These are phyloP conservation scores for Metarhizium brunneum DNA, from an alignment of 2,329 filamentous ascomycete species.

Conservation along the genomic window DNA sequence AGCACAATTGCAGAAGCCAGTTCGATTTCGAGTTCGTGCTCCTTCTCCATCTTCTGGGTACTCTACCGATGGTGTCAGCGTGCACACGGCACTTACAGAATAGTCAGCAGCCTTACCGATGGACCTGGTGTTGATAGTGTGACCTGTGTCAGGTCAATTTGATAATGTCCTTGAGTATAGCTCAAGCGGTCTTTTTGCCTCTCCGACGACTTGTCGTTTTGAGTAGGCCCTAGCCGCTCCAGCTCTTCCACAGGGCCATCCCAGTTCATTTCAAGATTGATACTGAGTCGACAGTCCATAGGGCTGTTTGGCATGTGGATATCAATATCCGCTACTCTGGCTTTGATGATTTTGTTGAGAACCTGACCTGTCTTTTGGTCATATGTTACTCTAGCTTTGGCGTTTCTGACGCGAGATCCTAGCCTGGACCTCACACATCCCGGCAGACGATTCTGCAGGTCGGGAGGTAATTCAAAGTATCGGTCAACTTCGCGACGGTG, in stretches of 20 bases:
- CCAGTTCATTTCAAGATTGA: conserved; percentile 90
- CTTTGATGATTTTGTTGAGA: conserved; percentile 82
- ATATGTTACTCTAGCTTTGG: conserved; percentile 55
- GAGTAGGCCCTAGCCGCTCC: conserved; percentile 28
- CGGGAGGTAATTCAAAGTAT: conserved; percentile 66
- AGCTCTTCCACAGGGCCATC: conserved; percentile 56
- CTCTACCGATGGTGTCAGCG: conserved; percentile 19
- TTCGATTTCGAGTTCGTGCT: conserved; percentile 77
- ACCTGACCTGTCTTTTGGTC: conserved; percentile 64
- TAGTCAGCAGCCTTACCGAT: conserved; percentile 22
- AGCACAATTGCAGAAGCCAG: conserved; percentile 54
- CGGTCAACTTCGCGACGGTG: conserved; percentile 77
- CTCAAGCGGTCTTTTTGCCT: conserved; percentile 85
- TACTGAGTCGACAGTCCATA: conserved; percentile 87
- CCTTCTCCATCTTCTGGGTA: conserved; percentile 42
- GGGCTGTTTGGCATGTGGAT: conserved; percentile 67
- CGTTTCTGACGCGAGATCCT: conserved; percentile 33
- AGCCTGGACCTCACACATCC: conserved; percentile 53
- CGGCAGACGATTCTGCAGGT: conserved; percentile 51
- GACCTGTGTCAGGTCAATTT: conserved; percentile 90
- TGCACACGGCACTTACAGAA: neutral
- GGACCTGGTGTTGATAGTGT: conserved; percentile 35
- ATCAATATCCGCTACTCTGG: conserved; percentile 79
- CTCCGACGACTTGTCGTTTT: conserved; percentile 39
- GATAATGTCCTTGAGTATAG: conserved; percentile 80